Base-by-base conservation (phyloP, 2,329 filamentous ascomycete species). In the Trematosphaeria pertusa region DNA sequence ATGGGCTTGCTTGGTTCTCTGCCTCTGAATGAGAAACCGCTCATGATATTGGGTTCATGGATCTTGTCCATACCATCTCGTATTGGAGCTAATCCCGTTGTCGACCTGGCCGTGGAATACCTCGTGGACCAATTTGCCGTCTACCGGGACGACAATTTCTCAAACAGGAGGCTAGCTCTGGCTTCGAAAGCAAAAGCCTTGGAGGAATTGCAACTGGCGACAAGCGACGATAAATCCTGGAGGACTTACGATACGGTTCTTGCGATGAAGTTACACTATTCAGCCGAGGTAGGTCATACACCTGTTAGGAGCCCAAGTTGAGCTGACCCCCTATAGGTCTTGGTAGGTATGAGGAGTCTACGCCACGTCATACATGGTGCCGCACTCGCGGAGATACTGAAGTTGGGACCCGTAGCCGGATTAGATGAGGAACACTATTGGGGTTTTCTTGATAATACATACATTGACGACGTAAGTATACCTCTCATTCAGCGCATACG, bases 381-480 rank as follows among this genome's bases (percentile, higher is more conserved):
- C 20, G 66, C 56, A 2, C 52, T 69, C 7, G 57, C 61, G 2
- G 58, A 67, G 15, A 44, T 69, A 9, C 53, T 69, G 21, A 65
- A 60, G 37, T 17, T 47, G 14, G 65, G 66, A 3, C 17, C 28
- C 1, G 46, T 61, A 12, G 48, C 52, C 8, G 56, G 50, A 8
- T 38, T 61, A 4, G 66, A 68, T 37, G 52, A 62, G 10, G 58
- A 66, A 15, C 58, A 67, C 35, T 65, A 53, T 35, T 70, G 60
- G 59, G 60, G 58, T 36, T 43, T 69, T 2, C 51, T 70, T n/a
- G 64, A 70, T 17, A 63, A 65, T 32, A 63, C 64, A 2, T 70
- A 70, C 17, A 53, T 62, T 6, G 66, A 70, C n/a, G 66, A 70
- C 26, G 66, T 68, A 38, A 52, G 59, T 54, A 19, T 19, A 1